phyloP scores from a whole-genome alignment of 441 rosid species.

The Aleurites moluccanus region DNA sequence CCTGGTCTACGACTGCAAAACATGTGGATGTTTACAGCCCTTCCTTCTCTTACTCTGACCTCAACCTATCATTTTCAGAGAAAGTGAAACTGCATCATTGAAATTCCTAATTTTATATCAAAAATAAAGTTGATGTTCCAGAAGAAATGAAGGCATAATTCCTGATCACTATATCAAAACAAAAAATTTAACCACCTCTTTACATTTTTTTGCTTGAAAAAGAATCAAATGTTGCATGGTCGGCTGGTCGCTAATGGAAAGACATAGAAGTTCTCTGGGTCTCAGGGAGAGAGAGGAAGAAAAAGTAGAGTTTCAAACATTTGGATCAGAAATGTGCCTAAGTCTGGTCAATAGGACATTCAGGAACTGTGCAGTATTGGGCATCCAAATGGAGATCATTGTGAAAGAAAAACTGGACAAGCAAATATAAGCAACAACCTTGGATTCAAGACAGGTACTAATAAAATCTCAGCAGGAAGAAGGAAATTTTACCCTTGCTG shows the following conservation, averaged over 20 bases:
- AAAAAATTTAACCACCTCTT: background rate
- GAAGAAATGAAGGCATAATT: background rate
- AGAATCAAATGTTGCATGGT: background rate
- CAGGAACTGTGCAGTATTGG: too few species aligned
- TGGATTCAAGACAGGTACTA: background rate
- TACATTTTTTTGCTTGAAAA: background rate
- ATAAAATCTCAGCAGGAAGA: background rate
- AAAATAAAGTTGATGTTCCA: background rate
- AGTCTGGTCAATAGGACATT: too few species aligned
- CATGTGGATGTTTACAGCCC: slow-evolving; percentile 88
- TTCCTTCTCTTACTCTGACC: slow-evolving; percentile 65
- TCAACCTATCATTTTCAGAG: slow-evolving; percentile 45
- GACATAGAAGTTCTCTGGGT: background rate
- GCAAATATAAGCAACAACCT: background rate
- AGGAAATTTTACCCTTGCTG: slow-evolving; percentile 52
- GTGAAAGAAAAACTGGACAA: background rate
- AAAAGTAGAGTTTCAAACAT: too few species aligned
- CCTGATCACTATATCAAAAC: background rate
- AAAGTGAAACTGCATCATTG: background rate
- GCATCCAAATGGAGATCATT: too few species aligned
- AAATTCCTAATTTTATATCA: background rate
- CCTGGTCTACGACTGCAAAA: slow-evolving; percentile 67
- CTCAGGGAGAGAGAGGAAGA: too few species aligned
- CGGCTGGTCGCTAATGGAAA: background rate
- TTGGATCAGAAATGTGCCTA: too few species aligned